phyloP scores from a whole-genome alignment of 2,329 filamentous ascomycete genomes.

The Drechslerella dactyloides region DNA sequence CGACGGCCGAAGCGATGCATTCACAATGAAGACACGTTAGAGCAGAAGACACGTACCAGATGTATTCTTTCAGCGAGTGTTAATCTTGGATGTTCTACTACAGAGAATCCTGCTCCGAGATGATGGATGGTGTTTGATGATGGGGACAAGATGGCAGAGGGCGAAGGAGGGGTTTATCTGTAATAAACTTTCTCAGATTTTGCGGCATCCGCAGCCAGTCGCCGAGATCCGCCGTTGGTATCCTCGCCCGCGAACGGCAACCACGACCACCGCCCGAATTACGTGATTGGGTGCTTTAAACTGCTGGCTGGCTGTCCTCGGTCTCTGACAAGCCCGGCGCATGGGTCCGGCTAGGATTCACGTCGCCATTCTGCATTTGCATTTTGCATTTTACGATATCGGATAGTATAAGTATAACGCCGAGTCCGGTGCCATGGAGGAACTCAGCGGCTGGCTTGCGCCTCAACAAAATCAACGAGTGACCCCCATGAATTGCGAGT shows the following conservation, averaged over 20 bases:
- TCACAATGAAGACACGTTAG: background rate
- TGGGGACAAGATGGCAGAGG: background rate
- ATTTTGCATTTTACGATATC: background rate
- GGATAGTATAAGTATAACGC: background rate
- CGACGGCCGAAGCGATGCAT: too few relatives aligned
- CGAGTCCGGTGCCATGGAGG: background rate
- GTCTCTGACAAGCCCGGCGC: background rate
- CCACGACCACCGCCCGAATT: constrained; percentile 24
- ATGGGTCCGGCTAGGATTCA: constrained; percentile 11
- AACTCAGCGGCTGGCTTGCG: background rate
- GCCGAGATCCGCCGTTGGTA: constrained; percentile 4
- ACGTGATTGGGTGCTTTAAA: constrained; percentile 24
- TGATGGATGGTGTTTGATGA: background rate
- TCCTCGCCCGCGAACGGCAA: background rate
- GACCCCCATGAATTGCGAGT: background rate
- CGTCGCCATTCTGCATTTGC: background rate
- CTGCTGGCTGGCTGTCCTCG: background rate
- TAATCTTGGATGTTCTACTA: background rate
- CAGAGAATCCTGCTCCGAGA: background rate
- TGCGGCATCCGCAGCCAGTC: background rate
- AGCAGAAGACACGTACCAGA: background rate
- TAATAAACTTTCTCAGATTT: constrained; percentile 1
- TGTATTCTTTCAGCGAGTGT: background rate
- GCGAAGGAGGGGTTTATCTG: background rate
- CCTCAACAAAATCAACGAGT: constrained; percentile 17